Evolutionary conservation across 192 early-diverging fungal genomes (phyloP).

Genomic region (Kappamyces sp.): DNA sequence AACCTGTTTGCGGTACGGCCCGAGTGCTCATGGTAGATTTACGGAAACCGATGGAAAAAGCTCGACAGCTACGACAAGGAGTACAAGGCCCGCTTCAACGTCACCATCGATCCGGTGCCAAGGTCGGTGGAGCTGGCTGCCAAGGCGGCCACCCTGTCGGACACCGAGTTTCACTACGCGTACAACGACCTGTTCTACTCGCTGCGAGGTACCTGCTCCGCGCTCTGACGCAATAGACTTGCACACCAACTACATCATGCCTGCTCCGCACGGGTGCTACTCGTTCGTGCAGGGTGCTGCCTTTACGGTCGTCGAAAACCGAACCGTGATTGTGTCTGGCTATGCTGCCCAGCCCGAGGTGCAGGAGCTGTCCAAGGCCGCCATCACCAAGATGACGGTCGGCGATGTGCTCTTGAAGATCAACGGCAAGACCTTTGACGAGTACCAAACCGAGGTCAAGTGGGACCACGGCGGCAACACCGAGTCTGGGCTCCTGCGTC

Average conservation of each 20-base stretch:
- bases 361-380: too few relatives aligned
- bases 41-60: slow-evolving; percentile 1
- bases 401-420: slow-evolving; percentile 12
- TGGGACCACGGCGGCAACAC: slow-evolving; percentile 1
- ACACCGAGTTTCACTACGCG: slow-evolving; percentile 21
- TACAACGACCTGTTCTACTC: slow-evolving; percentile 18
- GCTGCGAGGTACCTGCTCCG: too few relatives aligned
- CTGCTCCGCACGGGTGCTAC: slow-evolving; percentile 7
- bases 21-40: too few relatives aligned
- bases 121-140: slow-evolving; percentile 8
- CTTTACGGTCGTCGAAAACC: too few relatives aligned
- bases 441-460: slow-evolving; percentile 1
- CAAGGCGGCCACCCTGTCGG: slow-evolving; percentile 14
- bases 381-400: too few relatives aligned
- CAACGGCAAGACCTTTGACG: slow-evolving; percentile 7
- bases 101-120: slow-evolving; percentile 19
- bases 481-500: slow-evolving; percentile 15
- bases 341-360: too few relatives aligned
- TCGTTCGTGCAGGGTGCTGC: too few relatives aligned
- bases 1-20: too few relatives aligned
- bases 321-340: too few relatives aligned
- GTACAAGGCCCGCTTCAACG: too few relatives aligned
- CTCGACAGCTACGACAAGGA: background rate
- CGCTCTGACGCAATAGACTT: too few relatives aligned
- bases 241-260: slow-evolving; percentile 19